Base-by-base conservation (phyloP, 768 basidiomycete species). In the Leucogyrophana mollusca region DNA sequence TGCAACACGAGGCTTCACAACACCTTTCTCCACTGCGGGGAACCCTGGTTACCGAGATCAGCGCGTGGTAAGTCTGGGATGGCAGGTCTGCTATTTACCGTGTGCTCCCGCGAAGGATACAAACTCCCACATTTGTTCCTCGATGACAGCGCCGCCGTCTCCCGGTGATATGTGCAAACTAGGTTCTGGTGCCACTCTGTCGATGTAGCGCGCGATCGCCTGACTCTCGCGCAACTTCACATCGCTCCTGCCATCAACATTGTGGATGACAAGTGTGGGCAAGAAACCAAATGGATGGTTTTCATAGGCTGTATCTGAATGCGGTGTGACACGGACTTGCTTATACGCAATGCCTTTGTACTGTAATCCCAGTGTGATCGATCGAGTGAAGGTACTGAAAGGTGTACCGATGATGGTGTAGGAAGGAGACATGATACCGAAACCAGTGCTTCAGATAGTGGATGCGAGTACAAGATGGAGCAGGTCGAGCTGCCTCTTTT, bases 41-140 rank as follows among this genome's bases (percentile, higher is more conserved):
- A 67, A 63, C 2, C 65, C 64, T 65, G 23, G 4, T 14, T 33
- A 8, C 17, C 35, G 34, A 52, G 11, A 38, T 47, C 40, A 53
- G 49, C 38, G 7, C 16, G 34, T 25, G 1, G 25, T 18, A 30
- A n/a, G 17, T 21, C 7, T 21, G n/a, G 4, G 11, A 21, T 21
- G 18, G 37, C 10, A 37, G 45, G 18, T 4, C 3, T 34, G 40
- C 18, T 4, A 36, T 54, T 0, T n/a, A 66, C 62, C 62, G 8
- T 66, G 39, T 10, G 53, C 47, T 2, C 53, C 53, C 0, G 49
- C 57, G 9, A 63, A 53, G 8, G 56, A 57, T 36, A 56, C 65
- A 14, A 65, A 67, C 24, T 65, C 64, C 66, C 65, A 65, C 66
- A 65, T 47, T 27, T 64, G 62, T 42, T 65, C 64, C 0, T 41